phyloP scores from a whole-genome alignment of 169 alveolate genomes.

The Plasmodium blacklocki region DNA sequence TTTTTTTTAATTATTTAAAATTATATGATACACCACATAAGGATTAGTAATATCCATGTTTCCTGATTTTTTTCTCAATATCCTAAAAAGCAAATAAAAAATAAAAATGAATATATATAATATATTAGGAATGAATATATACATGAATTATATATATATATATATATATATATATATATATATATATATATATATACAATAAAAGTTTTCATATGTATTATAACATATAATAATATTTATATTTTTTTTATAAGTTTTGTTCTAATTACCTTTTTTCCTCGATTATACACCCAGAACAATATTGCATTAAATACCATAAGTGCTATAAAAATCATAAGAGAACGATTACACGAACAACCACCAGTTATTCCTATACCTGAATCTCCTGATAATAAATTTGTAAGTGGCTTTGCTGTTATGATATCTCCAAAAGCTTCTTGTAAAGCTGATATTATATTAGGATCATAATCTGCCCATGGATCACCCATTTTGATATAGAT shows the following conservation, averaged over 20 bases:
- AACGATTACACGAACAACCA: conserved; percentile 32
- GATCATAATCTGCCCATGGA: conserved; percentile 22
- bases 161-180: too few relatives aligned
- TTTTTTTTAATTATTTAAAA: neutral
- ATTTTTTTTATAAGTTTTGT: neutral
- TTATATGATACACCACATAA: neutral
- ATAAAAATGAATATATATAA: neutral
- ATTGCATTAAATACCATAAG: conserved; percentile 31
- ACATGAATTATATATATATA: too few relatives aligned
- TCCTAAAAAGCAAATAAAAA: conserved; percentile 17
- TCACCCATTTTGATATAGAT: conserved; percentile 40
- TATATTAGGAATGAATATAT: neutral
- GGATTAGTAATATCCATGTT: conserved; percentile 50
- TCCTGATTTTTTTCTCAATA: conserved; percentile 32
- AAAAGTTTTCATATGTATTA: too few relatives aligned
- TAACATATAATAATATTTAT: neutral
- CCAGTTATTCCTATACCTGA: neutral
- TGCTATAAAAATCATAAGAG: conserved; percentile 31
- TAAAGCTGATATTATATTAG: conserved; percentile 18
- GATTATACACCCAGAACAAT: conserved; percentile 18
- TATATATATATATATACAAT: too few relatives aligned
- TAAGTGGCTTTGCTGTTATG: neutral
- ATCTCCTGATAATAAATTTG: too few relatives aligned
- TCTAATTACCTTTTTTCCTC: conserved; percentile 32
- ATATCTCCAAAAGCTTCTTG: conserved; percentile 33